Percentiles rank a stretch among this genome's conserved stretches.
Conservation (phyloP, 2,329 filamentous ascomycete species). For the Aspergillus jensenii region DNA sequence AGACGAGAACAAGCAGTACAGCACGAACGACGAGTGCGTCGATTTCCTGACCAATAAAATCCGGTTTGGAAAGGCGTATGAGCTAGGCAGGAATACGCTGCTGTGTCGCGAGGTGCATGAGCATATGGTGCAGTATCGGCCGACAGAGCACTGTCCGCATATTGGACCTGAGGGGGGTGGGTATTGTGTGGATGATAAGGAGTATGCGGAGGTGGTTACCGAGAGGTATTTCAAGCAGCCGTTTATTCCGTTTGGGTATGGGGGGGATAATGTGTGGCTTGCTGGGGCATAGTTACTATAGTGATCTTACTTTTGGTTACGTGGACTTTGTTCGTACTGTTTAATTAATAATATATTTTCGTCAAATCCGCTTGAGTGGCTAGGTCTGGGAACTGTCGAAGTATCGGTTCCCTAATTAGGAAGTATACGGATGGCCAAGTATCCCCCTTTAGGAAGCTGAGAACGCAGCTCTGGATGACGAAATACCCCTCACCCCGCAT, state of each 20-base stretch:
- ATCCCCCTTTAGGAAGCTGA: no score
- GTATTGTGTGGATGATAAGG: conserved; percentile 30
- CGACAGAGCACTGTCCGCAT: conserved; percentile 27
- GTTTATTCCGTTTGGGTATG: conserved; percentile 26
- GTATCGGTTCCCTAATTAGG: no score
- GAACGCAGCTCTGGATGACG: no score
- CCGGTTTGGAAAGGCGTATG: conserved; percentile 25
- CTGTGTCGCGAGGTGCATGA: conserved; percentile 30
- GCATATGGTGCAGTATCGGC: conserved; percentile 29
- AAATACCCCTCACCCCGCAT: no score
- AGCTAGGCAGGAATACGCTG: conserved; percentile 27
- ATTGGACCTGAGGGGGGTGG: conserved; percentile 27
- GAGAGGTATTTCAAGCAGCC: conserved; percentile 25
- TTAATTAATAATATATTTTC: no score
- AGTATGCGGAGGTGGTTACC: conserved; percentile 23
- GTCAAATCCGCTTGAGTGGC: no score
- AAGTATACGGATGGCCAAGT: no score
- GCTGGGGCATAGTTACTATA: background rate
- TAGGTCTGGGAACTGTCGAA: no score
- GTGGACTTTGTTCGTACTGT: no score
- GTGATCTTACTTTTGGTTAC: background rate
- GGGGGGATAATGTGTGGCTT: conserved; percentile 20
- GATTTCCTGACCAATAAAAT: conserved; percentile 19
- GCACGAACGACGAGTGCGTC: conserved; percentile 15
- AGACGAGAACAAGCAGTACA: conserved; percentile 23